Evolutionary conservation across 208 protist species (phyloP).

Genomic region (Trypanosoma avium): DNA sequence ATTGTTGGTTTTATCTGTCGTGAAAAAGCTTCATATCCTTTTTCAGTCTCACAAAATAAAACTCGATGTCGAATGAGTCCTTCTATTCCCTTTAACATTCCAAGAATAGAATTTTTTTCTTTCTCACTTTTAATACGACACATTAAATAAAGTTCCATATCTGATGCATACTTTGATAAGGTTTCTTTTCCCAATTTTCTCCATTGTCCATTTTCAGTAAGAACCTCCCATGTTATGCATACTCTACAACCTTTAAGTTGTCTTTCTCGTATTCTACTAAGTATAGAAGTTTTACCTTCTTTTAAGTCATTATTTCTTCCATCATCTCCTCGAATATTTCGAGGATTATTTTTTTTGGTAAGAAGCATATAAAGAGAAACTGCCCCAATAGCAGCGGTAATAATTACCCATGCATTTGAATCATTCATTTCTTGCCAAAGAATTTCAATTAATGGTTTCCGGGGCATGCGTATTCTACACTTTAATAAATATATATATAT

Average conservation of each 20-base stretch:
- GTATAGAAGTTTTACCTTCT: conserved; percentile 23
- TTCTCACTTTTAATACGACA: conserved; percentile 49
- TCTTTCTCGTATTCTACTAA: conserved; percentile 37
- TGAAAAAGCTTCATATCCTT: conserved; percentile 84
- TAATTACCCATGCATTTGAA: conserved; percentile 46
- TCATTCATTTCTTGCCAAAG: conserved; percentile 44
- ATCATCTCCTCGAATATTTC: not conserved
- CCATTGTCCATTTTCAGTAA: conserved; percentile 50
- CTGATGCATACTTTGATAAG: conserved; percentile 40
- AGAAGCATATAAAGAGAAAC: conserved; percentile 57
- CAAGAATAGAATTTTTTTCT: conserved; percentile 51
- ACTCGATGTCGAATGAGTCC: conserved; percentile 69
- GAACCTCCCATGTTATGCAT: conserved; percentile 74
- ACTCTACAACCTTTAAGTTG: conserved; percentile 54
- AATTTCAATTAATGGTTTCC: conserved; percentile 61
- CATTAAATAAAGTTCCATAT: conserved; percentile 80
- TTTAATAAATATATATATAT: not conserved
- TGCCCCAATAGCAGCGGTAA: conserved; percentile 46
- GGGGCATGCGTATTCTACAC: conserved; percentile 20
- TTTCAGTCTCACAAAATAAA: conserved; percentile 79
- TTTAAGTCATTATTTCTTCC: conserved; percentile 9
- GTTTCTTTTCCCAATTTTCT: conserved; percentile 42
- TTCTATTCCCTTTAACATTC: conserved; percentile 39
- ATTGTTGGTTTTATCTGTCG: conserved; percentile 77
- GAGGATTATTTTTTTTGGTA: conserved; percentile 20